phyloP scores from a whole-genome alignment of 371 early-diverging fungal species.

The Mortierella sp. region DNA sequence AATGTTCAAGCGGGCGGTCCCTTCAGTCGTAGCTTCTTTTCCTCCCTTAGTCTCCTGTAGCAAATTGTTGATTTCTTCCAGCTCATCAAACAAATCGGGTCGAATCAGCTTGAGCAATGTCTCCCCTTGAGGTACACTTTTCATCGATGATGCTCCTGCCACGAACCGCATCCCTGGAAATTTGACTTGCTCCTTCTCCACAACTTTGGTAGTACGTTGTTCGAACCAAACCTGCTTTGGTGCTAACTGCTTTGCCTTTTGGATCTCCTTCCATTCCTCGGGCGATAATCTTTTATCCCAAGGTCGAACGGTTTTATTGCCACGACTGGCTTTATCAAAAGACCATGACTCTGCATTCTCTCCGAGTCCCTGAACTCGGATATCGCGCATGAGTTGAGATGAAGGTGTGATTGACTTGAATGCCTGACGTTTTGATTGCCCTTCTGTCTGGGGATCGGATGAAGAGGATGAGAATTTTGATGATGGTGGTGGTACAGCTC shows the following conservation, averaged over 20 bases:
- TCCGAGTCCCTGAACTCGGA: constrained; percentile 44
- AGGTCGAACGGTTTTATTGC: constrained; percentile 50
- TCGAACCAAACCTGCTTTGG: constrained; percentile 53
- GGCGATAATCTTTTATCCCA: constrained; percentile 39
- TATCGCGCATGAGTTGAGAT: constrained; percentile 47
- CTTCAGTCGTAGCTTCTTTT: neutral
- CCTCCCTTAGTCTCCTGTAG: constrained; percentile 44
- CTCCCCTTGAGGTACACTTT: constrained; percentile 60
- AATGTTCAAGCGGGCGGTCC: neutral
- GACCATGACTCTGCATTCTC: constrained; percentile 46
- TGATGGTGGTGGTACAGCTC: neutral
- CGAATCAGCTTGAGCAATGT: constrained; percentile 30
- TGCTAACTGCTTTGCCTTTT: constrained; percentile 30
- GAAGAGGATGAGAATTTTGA: neutral
- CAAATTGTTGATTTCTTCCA: constrained; percentile 31
- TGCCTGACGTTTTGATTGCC: constrained; percentile 38
- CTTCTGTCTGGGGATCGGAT: neutral
- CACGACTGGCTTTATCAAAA: constrained; percentile 36
- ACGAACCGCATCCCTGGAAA: constrained; percentile 64
- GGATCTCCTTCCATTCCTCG: constrained; percentile 31
- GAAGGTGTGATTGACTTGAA: constrained; percentile 43
- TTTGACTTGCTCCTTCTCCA: constrained; percentile 56
- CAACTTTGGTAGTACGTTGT: constrained; percentile 25
- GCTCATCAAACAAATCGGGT: constrained; percentile 43
- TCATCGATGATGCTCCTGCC: constrained; percentile 60